Evolutionary conservation across 345 rosid species (phyloP).

Genomic region (Syzygium aqueum): DNA sequence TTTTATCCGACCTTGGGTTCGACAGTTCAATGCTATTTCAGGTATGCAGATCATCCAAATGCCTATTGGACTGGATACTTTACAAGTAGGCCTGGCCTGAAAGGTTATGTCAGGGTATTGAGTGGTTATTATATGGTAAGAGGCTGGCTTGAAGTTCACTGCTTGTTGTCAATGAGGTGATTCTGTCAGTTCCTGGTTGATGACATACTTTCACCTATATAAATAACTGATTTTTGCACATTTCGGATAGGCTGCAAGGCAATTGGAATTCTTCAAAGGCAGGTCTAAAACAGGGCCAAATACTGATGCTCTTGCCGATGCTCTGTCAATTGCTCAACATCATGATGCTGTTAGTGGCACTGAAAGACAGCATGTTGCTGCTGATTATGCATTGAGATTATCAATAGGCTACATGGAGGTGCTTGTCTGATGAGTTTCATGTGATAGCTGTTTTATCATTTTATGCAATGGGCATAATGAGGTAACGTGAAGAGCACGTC

Average conservation of each 20-base stretch:
- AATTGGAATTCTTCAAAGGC: slow-evolving; percentile 78
- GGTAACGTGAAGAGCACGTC: not conserved
- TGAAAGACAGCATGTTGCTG: slow-evolving; percentile 89
- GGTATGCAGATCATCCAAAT: slow-evolving; percentile 88
- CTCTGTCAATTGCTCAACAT: slow-evolving; percentile 90
- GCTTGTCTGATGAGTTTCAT: not conserved
- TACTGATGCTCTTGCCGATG: slow-evolving; percentile 65
- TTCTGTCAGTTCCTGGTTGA: not conserved
- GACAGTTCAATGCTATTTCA: slow-evolving; percentile 11
- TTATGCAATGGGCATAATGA: not conserved
- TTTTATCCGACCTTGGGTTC: not conserved
- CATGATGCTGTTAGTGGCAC: slow-evolving; percentile 99
- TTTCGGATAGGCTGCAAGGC: slow-evolving; percentile 62
- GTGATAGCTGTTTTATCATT: not conserved
- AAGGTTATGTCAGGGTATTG: slow-evolving; percentile 70
- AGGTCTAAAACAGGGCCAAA: slow-evolving; percentile 51
- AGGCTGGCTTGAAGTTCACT: not conserved
- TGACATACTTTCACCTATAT: not conserved
- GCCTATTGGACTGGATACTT: slow-evolving; percentile 98
- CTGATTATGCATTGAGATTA: slow-evolving; percentile 86
- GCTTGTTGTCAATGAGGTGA: not conserved
- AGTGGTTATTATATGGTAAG: slow-evolving; percentile 84
- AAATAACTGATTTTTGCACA: not conserved
- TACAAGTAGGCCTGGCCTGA: slow-evolving; percentile 82
- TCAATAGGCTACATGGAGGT: slow-evolving; percentile 85